Evolutionary conservation across 352 stramenopile genomes (phyloP).

Genomic region (Pythium brachiatum): DNA sequence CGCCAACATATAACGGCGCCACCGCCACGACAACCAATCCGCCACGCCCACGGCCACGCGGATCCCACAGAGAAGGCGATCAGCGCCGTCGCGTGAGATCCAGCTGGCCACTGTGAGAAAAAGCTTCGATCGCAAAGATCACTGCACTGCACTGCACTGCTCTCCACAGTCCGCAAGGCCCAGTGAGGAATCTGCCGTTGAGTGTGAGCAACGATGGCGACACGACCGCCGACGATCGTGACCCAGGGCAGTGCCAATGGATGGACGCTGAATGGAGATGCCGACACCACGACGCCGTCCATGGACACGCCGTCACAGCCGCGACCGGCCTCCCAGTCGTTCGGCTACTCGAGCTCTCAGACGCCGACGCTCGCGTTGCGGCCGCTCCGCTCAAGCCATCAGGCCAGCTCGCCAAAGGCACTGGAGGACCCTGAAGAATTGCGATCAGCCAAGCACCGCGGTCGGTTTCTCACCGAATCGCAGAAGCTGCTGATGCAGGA

Average conservation of each 20-base stretch:
- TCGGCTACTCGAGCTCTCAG: conserved; percentile 24
- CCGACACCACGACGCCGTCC: conserved; percentile 6
- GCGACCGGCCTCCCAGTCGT: conserved; percentile 7
- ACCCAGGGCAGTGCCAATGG: conserved; percentile 6
- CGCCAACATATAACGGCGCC: neutral
- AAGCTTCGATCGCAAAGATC: neutral
- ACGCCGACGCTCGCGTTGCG: conserved; percentile 23
- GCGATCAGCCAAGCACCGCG: conserved; percentile 22
- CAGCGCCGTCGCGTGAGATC: neutral
- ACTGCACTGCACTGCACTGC: neutral
- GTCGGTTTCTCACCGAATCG: conserved; percentile 35
- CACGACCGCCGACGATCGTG: conserved; percentile 29
- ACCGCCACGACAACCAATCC: neutral
- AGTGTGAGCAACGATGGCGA: conserved; percentile 18
- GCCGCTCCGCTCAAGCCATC: conserved; percentile 15
- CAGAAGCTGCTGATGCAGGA: conserved; percentile 35
- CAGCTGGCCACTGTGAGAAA: conserved; percentile 12
- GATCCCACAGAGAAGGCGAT: conserved; percentile 12
- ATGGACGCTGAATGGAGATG: neutral
- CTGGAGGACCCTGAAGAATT: conserved; percentile 1
- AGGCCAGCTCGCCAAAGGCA: neutral
- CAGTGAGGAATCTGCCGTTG: neutral
- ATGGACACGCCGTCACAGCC: conserved; percentile 8
- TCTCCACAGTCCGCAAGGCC: neutral
- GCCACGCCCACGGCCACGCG: neutral